Base-by-base conservation (phyloP, 805 yeast species). In the Lachancea meyersii region DNA sequence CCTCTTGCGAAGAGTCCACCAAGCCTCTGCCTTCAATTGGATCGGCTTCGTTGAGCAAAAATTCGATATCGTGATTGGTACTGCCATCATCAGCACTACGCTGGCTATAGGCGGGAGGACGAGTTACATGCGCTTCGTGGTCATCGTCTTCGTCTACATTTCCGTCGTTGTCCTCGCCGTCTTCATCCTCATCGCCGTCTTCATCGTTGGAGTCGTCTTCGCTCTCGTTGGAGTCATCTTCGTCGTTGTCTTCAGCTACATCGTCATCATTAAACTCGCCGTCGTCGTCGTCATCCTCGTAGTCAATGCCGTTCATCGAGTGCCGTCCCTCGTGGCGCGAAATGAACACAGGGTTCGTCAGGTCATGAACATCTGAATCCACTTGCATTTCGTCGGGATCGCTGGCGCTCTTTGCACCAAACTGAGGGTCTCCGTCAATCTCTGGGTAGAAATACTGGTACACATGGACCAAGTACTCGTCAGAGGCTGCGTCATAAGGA, bases 371-470 rank as follows among this genome's bases (percentile, higher is more conserved):
- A 13, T 41, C 44, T 11, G 23, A 17, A 32, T 35, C 40, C 2
- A 34, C 34, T 20, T 34, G 43, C 43, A 40, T 34, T 13, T 40
- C 41, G 22, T 30, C 35, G 13, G 30, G 14, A 6, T 16, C 21
- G 10, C 11, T 18, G 31, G n/a, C 23, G 17, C 13, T 32, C 17
- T 24, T 32, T 11, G 31, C 31, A 18, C 32, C 32, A 21, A 16
- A 21, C 14, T 17, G 30, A 11, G 38, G 24, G 14, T 35, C 43
- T 8, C 30, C 35, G 3, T 38, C 36, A 36, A 40, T 20, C 41
- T 53, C 18, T 54, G 63, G 32, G 34, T 55, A 60, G 35, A 61
- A 61, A 42, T 58, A 60, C 44, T 54, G 52, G 42, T 59, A 57
- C 7, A 56, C 57, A 35, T 59, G 62, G 13, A 58, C 40, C 28